Base-by-base conservation (phyloP, 495 filamentous ascomycete species). In the Penicillium manginii region DNA sequence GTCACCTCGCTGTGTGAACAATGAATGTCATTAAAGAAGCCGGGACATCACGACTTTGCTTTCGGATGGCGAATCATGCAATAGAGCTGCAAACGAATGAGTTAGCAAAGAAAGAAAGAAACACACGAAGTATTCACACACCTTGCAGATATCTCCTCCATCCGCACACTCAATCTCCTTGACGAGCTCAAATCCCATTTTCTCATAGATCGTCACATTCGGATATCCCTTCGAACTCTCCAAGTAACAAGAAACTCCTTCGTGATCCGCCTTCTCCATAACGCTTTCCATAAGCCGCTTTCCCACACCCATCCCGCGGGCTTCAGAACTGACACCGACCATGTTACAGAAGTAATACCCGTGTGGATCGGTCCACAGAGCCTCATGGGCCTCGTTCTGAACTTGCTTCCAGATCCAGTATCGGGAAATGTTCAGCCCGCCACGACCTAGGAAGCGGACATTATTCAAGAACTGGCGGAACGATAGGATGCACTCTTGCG, bases 271-370 rank as follows among this genome's bases (percentile, higher is more conserved):
- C 61, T 67, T 68, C 52, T 80, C 70, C 32, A 84, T 83, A 4
- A 89, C 83, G 33, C 75, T 68, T 64, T 83, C 72, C 66, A 88
- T 83, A 51, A 90, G 70, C 55, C 73, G 70, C 56, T 80, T 80
- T 4, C 86, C 87, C 4, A 89, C 75, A 0, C 87, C 86, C 66
- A 73, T 81, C 2, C 83, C 82, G 59, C 87, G 84, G 57, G 76
- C 78, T 46, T 80, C 75, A 2, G 84, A 81, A 22, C 79, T 68
- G n/a, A 89, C 86, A 2, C 84, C 84, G 55, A 90, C 78, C 50
- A 89, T 84, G 66, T 88, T 90, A 58, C 86, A 84, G 59, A 89
- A 90, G 59, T 88, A 89, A 64, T 90, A 90, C 0, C 87, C 87
- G 0, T 68, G 65, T 3, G 78, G 70, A 42, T 74, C 65, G 11